These are phyloP conservation scores for Arthrobotrys pseudoclavata DNA, from an alignment of 2,329 filamentous ascomycete species.

Conservation along the genomic window DNA sequence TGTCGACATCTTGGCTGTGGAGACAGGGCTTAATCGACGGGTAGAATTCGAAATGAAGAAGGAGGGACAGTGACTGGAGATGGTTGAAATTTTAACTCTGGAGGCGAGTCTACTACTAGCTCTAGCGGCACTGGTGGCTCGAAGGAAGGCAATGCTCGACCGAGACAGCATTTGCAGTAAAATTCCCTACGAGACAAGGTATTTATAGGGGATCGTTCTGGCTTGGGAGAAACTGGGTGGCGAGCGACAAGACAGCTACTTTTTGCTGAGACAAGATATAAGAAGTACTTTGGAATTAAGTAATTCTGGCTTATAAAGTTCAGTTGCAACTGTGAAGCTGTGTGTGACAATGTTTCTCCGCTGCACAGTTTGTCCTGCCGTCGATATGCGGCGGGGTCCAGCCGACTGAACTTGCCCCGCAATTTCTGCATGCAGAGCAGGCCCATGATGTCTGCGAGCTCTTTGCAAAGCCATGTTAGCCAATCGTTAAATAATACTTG, in stretches of 20 bases:
- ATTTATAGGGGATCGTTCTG: slow-evolving; percentile 6
- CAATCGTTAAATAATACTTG: slow-evolving; percentile 47
- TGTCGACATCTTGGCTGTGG: slow-evolving; percentile 68
- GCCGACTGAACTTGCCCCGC: slow-evolving; percentile 39
- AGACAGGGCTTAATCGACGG: slow-evolving; percentile 44
- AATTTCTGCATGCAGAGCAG: slow-evolving; percentile 33
- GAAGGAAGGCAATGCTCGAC: slow-evolving; percentile 41
- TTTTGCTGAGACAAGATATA: not conserved
- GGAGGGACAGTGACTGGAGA: slow-evolving; percentile 22
- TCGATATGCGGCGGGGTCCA: slow-evolving; percentile 58
- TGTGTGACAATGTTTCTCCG: slow-evolving; percentile 8
- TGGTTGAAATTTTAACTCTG: slow-evolving; percentile 43
- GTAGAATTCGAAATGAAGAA: slow-evolving; percentile 17
- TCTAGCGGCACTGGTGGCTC: slow-evolving; percentile 35
- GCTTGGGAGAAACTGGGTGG: not conserved
- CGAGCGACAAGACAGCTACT: not conserved
- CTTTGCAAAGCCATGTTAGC: slow-evolving; percentile 21
- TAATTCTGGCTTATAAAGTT: not conserved
- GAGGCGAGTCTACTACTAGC: slow-evolving; percentile 13
- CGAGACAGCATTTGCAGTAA: slow-evolving; percentile 45
- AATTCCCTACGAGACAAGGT: slow-evolving; percentile 5
- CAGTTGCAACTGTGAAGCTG: too few relatives aligned
- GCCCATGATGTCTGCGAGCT: slow-evolving; percentile 12
- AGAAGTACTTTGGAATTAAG: not conserved
- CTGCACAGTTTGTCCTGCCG: slow-evolving; percentile 49